These are phyloP conservation scores for Nematocida sp. DNA, from an alignment of 371 early-diverging fungal genomes.

Conservation along the genomic window DNA sequence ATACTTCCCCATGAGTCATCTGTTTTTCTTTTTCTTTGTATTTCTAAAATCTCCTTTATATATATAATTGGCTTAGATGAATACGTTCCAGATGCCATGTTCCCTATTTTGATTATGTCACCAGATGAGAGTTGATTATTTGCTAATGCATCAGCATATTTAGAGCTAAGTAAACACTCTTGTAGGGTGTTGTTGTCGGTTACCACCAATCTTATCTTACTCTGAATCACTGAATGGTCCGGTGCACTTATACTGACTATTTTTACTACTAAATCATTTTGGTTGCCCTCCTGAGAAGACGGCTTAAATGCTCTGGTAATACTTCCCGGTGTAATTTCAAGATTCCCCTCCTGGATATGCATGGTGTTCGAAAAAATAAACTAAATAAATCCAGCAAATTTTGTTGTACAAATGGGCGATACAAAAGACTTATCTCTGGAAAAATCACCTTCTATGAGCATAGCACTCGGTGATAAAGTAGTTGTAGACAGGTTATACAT, in stretches of 20 bases:
- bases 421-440: neutral
- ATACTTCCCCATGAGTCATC: neutral
- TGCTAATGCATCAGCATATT: neutral
- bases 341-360: neutral
- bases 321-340: constrained; percentile 1
- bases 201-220: constrained; percentile 6
- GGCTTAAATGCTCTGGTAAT: constrained; percentile 12
- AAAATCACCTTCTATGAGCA: neutral
- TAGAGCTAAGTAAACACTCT: neutral
- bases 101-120: constrained; percentile 35
- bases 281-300: neutral
- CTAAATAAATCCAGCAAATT: constrained; percentile 1
- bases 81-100: neutral
- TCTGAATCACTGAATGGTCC: neutral
- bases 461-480: constrained; percentile 23
- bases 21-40: neutral
- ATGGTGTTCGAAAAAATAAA: constrained; percentile 19
- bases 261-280: constrained; percentile 15
- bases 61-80: constrained; percentile 7
- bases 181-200: constrained; percentile 1
- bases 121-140: neutral
- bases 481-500: constrained; percentile 46
- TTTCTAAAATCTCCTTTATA: constrained; percentile 30
- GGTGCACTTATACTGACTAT: constrained; percentile 1
- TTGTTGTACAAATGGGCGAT: neutral